phyloP scores from a whole-genome alignment of 2,329 filamentous ascomycete genomes.

The Xylaria sp. region DNA sequence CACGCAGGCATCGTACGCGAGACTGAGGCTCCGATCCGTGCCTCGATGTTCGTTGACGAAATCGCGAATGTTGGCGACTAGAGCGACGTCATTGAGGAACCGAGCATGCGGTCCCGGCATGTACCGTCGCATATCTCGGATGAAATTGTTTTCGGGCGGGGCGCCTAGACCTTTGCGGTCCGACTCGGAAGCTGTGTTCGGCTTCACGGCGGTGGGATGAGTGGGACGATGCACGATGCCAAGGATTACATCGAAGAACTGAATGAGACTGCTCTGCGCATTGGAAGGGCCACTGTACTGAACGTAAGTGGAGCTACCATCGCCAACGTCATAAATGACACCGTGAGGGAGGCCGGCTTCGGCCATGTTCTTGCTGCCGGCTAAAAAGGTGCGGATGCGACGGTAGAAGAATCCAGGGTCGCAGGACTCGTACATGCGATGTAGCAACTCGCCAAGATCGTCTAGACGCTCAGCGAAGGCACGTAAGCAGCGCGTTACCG shows the following conservation, averaged over 20 bases:
- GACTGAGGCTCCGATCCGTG: slow-evolving; percentile 59
- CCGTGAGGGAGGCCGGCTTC: slow-evolving; percentile 86
- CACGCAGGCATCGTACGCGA: slow-evolving; percentile 88
- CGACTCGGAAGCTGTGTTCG: slow-evolving; percentile 39
- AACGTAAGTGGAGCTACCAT: slow-evolving; percentile 61
- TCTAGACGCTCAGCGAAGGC: slow-evolving; percentile 83
- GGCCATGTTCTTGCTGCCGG: slow-evolving; percentile 95
- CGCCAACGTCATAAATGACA: slow-evolving; percentile 79
- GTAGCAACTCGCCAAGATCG: slow-evolving; percentile 70
- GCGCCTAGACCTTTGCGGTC: slow-evolving; percentile 39
- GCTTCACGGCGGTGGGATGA: slow-evolving; percentile 74
- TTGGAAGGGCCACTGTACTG: slow-evolving; percentile 94
- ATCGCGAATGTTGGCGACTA: slow-evolving; percentile 78
- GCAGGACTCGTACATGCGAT: slow-evolving; percentile 92
- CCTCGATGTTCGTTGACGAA: slow-evolving; percentile 62
- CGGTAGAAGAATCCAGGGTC: slow-evolving; percentile 94
- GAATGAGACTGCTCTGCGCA: slow-evolving; percentile 91
- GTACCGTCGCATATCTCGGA: slow-evolving; percentile 92
- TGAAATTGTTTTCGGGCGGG: slow-evolving; percentile 74
- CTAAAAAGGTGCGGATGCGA: slow-evolving; percentile 90
- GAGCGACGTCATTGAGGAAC: slow-evolving; percentile 75
- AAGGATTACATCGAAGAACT: slow-evolving; percentile 92
- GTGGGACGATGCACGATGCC: slow-evolving; percentile 88
- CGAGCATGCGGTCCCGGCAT: slow-evolving; percentile 92
- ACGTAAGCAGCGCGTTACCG: slow-evolving; percentile 71